Base-by-base conservation (phyloP, 140 eudicot species). In the Ambrosia hybrid region DNA sequence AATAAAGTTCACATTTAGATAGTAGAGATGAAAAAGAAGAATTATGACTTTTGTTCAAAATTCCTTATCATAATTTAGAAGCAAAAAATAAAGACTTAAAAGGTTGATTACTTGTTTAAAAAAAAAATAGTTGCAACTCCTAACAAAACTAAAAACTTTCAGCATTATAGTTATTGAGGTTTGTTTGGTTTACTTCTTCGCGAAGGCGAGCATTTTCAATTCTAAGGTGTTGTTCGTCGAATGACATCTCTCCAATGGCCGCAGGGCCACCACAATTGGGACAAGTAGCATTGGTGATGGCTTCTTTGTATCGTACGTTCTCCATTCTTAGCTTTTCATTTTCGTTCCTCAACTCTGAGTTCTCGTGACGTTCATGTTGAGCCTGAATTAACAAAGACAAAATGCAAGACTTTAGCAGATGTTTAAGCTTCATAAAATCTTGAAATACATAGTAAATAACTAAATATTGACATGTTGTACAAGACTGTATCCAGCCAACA, bases 211-310 rank as follows among this genome's bases (percentile, higher is more conserved):
- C 95, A 83, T 90, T 90, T 71, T 90, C 96, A 43, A 87, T 76
- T 81, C 91, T 85, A 21, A 83, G 68, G 46, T 90, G 95, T 51
- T 90, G 95, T 67, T 90, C 97, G 48, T 90, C 95, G 17, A 85
- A 87, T 8, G 97, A 90, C 89, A 90, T 85, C 81, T 90, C 92
- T 26, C 97, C 97, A 15, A 83, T 62, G 67, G 89, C 82, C 6
- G 95, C 89, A 37, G 95, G 91, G 61, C 90, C 95, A 1, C 97
- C 97, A 51, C 97, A 90, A 71, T 83, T 87, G 3, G 95, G 95
- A 51, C 97, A 90, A 0, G 95, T 62, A 2, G 92, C 91, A 38
- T 75, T 85, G 68, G 84, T 74, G 15, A 90, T 82, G n/a, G 97
- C 97, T 75, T 90, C 97, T 74, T 88, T 83, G 72, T 73, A 87